Base-by-base conservation (phyloP, 2,329 filamentous ascomycete species). In the Colletotrichum destructivum region DNA sequence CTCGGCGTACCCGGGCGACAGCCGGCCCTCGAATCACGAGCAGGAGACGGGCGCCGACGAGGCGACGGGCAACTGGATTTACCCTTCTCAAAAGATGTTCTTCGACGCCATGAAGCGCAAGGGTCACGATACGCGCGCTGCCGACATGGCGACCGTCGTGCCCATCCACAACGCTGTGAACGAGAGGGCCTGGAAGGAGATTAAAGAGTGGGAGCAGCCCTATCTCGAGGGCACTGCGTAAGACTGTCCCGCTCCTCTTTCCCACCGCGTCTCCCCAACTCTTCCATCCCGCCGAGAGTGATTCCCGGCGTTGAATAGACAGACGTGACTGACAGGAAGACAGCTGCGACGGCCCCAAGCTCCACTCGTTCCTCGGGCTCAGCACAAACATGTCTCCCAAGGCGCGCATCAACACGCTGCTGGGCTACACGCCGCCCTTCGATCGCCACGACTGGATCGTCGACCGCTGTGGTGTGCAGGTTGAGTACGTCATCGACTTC, bases 81-180 rank as follows among this genome's bases (percentile, higher is more conserved):
- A 99, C 82, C 96, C 96, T 0, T 96, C 93, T 0, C 96, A 98
- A 81, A 93, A 94, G 79, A 97, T 98, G 91, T 99, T 99, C 87
- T 98, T 98, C 84, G 94, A 97, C 59, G 96, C 96, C 55, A 96
- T 99, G 91, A 91, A 93, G 85, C 92, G 96, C 79, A 99, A 99
- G 83, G 93, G 92, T 54, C 92, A 95, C 84, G 90, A 91, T 72
- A 91, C 89, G 40, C 85, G 87, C 16, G 90, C 89, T 0, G 85
- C 88, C 7, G 95, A 98, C 82, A 98, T 98, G 92, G 92, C 90
- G 78, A 93, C 93, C 44, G 95, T 98, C 44, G 95, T 98, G 66
- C 96, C 95, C 3, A 98, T 98, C 77, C 96, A 99, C 84, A 99
- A 99, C 81, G 96, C 96, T 55, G 96, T 99, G 74, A 99, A 99